Evolutionary conservation across 345 rosid species (phyloP).

Genomic region (Conringia planisiliqua): DNA sequence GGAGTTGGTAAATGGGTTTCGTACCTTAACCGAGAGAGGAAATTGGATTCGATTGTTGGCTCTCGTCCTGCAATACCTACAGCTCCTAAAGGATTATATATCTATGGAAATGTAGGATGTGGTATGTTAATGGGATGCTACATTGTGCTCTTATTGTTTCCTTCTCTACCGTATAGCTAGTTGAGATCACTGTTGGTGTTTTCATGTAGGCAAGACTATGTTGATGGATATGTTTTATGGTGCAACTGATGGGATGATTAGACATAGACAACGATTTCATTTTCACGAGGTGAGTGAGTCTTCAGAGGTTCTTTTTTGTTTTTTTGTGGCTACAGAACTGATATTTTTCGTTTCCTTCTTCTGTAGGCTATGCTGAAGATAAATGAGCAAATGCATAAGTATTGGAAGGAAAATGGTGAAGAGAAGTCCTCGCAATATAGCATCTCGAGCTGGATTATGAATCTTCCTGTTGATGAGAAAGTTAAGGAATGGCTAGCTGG

Average conservation of each 20-base stretch:
- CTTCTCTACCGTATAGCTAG: background rate
- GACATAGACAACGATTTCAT: constrained; percentile 71
- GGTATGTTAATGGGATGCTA: constrained; percentile 44
- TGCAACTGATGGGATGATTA: constrained; percentile 59
- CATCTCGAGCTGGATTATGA: constrained; percentile 74
- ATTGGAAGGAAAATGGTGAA: constrained; percentile 79
- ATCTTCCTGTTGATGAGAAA: constrained; percentile 80
- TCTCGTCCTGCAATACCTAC: constrained; percentile 68
- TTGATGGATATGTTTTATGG: constrained; percentile 96
- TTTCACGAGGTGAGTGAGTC: constrained; percentile 66
- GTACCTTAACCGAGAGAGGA: constrained; percentile 83
- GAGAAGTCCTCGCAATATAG: constrained; percentile 54
- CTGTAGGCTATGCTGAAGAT: constrained; percentile 87
- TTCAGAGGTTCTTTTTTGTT: background rate
- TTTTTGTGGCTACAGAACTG: background rate
- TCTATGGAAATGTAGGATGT: constrained; percentile 91
- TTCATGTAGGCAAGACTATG: constrained; percentile 85
- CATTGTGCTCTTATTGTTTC: background rate
- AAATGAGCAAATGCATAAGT: constrained; percentile 81
- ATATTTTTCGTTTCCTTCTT: background rate
- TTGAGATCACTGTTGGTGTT: constrained; percentile 1
- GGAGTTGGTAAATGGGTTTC: constrained; percentile 99
- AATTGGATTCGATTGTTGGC: constrained; percentile 72
- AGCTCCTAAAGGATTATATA: constrained; percentile 86
- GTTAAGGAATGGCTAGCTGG: constrained; percentile 88